Evolutionary conservation across 441 rosid species (phyloP).

Genomic region (Gossypium laxum): DNA sequence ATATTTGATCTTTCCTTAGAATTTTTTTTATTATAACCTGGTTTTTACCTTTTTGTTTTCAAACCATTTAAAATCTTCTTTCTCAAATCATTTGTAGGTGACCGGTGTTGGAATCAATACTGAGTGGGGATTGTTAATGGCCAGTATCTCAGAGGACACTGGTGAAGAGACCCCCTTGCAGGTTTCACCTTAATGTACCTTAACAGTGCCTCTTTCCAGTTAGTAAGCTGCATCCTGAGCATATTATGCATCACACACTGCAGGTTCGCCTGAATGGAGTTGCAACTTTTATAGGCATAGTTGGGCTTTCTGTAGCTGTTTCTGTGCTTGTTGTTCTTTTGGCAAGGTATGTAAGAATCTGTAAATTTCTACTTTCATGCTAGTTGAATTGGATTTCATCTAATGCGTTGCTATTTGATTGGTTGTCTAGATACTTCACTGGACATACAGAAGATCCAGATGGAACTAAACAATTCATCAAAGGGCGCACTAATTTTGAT

Average conservation of each 20-base stretch:
- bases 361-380: constrained; percentile 12
- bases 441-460: constrained; percentile 47
- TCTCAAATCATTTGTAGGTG: constrained; percentile 36
- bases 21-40: background rate
- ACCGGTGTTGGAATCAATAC: constrained; percentile 98
- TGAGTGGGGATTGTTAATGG: constrained; percentile 97
- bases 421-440: constrained; percentile 58
- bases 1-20: constrained; percentile 8
- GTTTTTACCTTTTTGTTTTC: background rate
- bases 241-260: constrained; percentile 15
- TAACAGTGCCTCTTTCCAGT: background rate
- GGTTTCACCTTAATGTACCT: constrained; percentile 34
- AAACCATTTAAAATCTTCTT: background rate
- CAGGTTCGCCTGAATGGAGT: constrained; percentile 94
- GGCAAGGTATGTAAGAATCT: constrained; percentile 40
- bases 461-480: constrained; percentile 51
- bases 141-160: constrained; percentile 89
- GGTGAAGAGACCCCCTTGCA: constrained; percentile 99
- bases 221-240: background rate
- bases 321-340: constrained; percentile 67
- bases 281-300: constrained; percentile 87
- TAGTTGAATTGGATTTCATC: constrained; percentile 3
- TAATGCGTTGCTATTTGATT: constrained; percentile 13
- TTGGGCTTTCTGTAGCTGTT: constrained; percentile 82
- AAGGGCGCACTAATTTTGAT: constrained; percentile 52